A percentile compares a stretch with the other conserved stretches of the same genome.
Conservation (phyloP, 352 stramenopile species). For the Pythium aphanidermatum region DNA sequence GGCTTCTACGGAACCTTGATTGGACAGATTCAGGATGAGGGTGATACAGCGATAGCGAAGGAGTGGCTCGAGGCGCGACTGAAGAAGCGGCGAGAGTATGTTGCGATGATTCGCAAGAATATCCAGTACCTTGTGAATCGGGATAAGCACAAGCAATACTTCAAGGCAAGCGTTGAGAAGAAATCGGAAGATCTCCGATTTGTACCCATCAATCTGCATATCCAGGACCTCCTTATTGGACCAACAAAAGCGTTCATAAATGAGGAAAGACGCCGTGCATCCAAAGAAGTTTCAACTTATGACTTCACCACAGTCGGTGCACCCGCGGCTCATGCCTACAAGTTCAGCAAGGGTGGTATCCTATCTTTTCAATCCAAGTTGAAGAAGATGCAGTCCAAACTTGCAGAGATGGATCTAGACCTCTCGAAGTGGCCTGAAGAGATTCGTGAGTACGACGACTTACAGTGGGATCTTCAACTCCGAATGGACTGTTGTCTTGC, state of each 20-base stretch:
- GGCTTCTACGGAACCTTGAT: conserved; percentile 86
- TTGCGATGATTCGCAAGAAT: conserved; percentile 74
- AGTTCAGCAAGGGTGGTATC: conserved; percentile 85
- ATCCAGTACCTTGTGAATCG: conserved; percentile 83
- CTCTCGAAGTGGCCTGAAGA: conserved; percentile 77
- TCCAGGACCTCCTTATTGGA: conserved; percentile 80
- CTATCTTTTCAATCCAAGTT: conserved; percentile 68
- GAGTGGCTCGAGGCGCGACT: conserved; percentile 79
- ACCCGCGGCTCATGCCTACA: conserved; percentile 75
- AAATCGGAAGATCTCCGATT: conserved; percentile 78
- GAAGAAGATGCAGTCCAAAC: conserved; percentile 79
- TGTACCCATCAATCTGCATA: conserved; percentile 85
- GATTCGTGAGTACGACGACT: conserved; percentile 74
- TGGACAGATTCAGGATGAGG: conserved; percentile 83
- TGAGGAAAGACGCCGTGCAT: conserved; percentile 63
- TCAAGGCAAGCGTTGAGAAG: conserved; percentile 86
- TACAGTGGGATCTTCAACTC: conserved; percentile 82
- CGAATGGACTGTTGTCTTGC: conserved; percentile 80
- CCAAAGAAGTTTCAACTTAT: conserved; percentile 79
- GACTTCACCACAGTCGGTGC: conserved; percentile 85
- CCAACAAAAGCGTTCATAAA: conserved; percentile 83
- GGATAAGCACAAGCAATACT: conserved; percentile 87
- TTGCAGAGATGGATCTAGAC: conserved; percentile 61
- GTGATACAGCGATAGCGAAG: conserved; percentile 60
- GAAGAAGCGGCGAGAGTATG: conserved; percentile 75